Evolutionary conservation across 148 eudicot genomes (phyloP), one percentile per base, ranked within the genome.

Genomic region (Silene conica): DNA sequence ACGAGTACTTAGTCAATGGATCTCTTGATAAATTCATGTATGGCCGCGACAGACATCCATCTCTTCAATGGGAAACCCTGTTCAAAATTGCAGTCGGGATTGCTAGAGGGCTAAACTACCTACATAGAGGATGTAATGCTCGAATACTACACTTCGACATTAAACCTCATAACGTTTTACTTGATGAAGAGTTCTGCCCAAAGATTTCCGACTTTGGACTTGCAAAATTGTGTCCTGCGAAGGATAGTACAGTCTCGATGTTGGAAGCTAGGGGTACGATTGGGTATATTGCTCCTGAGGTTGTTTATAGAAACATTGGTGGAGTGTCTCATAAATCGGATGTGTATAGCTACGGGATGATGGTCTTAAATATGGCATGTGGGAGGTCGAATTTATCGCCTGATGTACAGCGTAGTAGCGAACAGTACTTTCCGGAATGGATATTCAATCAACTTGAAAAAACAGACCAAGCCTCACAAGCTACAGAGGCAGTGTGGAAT

Each of bases 1-100:
- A 87, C 18, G 96, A 92, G 74, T 92, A 82, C 74, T 52, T 92
- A 58, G 75, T 88, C 0, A 92, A 90, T 20, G 97, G 97, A 6
- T 78, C 80, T 6, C 80, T 78, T 1, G 80, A 72, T 6, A 72
- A 58, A 57, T 78, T 57, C 19, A 58, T 66, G 3, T 18, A 8
- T 26, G 10, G 52, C 16, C 22, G 57, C 3, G 0, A 28, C 28
- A 45, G 28, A 26, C 8, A 28, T 1, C 73, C 9, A 8, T 11
- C 75, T 5, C 55, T 72, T 68, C 19, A 63, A 26, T 45, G 25
- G 22, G 65, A 65, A 11, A 65, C 43, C 19, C 5, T 79, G 22
- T 72, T 63, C 28, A 57, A 43, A 8, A 82, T 79, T 63, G 75
- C 82, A 21, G 52, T 76, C 1, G 82, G 82, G 0, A 52, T 76